Percentiles rank a stretch among this genome's conserved stretches.
phyloP scores from a whole-genome alignment of 2,329 filamentous ascomycete species.

The Trichoderma asperellum region DNA sequence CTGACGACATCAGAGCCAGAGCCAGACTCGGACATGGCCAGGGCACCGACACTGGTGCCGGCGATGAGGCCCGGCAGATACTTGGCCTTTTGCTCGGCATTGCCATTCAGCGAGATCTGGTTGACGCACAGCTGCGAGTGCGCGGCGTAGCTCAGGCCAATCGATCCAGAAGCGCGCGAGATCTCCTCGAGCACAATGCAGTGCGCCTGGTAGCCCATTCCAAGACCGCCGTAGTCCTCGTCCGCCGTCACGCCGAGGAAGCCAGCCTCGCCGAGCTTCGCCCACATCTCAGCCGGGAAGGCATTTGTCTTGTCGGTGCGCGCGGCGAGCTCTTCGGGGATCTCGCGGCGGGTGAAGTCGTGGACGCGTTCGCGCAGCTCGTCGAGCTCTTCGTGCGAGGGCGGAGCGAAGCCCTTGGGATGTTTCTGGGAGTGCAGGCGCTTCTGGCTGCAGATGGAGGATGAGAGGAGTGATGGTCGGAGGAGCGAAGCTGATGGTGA shows the following conservation, averaged over 20 bases:
- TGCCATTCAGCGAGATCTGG: constrained; percentile 90
- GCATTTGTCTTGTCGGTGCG: constrained; percentile 83
- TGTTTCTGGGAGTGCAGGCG: constrained; percentile 61
- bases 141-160: constrained; percentile 90
- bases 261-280: constrained; percentile 87
- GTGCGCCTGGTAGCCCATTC: constrained; percentile 95
- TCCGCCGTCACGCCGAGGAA: constrained; percentile 93
- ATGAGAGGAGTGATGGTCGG: constrained; percentile 43
- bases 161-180: constrained; percentile 79
- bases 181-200: constrained; percentile 95
- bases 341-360: constrained; percentile 87
- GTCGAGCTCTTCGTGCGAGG: constrained; percentile 71
- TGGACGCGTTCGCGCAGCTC: constrained; percentile 84
- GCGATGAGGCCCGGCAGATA: constrained; percentile 81
- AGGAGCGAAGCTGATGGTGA: constrained; percentile 31
- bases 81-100: constrained; percentile 73
- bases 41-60: constrained; percentile 78
- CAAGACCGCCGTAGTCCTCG: constrained; percentile 86
- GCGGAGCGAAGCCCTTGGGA: constrained; percentile 66
- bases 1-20: constrained; percentile 92
- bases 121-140: constrained; percentile 97
- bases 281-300: constrained; percentile 92
- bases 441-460: constrained; percentile 42
- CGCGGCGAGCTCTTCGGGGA: constrained; percentile 79
- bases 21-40: constrained; percentile 94